Evolutionary conservation across 148 eudicot species (phyloP), one percentile per base, ranked within the genome.

Genomic region (Polygonum maritimum): DNA sequence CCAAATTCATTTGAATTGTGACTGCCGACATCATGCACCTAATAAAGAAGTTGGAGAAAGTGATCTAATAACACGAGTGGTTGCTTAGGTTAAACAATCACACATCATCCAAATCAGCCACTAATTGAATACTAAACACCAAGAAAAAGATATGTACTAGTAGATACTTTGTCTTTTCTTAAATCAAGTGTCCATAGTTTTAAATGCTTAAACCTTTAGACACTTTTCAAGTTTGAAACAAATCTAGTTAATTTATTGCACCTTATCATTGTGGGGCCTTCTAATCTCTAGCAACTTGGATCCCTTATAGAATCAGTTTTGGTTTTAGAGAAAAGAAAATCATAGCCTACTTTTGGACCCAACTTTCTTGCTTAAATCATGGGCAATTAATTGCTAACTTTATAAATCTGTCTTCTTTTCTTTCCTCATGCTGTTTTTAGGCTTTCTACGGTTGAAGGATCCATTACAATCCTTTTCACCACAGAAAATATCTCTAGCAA

Each of bases 371-470:
- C 67, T 15, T 65, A 41, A 31, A 63, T 62, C 38, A 62, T 62
- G 69, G 38, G 38, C 36, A 51, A 51, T 51, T 51, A 51, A 14
- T 16, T 21, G 11, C 7, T 62, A 2, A 10, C 14, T 22, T 8
- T 62, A 26, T 26, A 62, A 31, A 62, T 1, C 16, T 62, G 6
- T 62, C n/a, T 14, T 21, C 3, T 22, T 21, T 26, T 15, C 8
- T 58, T 58, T 21, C 3, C 47, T 57, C 7, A 13, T 49, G 69
- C 41, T 77, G 35, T 62, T 39, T 74, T 60, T 84, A 95, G 99
- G 94, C 31, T 91, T 92, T 83, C 86, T 95, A 51, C 87, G 86
- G 85, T 84, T 87, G 36, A 95, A 92, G 86, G 91, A 95, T 79
- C 98, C 99, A 21, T 80, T 84, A 13, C 81, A 85, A 7, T 85